These are phyloP conservation scores for Rosa lucieae DNA, from an alignment of 306 rosid species.

Conservation along the genomic window DNA sequence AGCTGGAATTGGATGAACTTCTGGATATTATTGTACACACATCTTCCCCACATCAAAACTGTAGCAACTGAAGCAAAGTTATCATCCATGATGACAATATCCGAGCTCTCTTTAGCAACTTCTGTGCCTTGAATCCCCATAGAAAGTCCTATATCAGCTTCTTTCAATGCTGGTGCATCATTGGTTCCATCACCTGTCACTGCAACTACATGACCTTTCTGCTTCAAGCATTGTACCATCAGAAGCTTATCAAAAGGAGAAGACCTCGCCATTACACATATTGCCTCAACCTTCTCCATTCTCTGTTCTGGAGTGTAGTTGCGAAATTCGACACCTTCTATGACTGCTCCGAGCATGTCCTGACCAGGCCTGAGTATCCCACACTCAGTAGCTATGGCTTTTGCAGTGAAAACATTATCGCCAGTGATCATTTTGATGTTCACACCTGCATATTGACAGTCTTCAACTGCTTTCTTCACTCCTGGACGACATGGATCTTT, in stretches of 20 bases:
- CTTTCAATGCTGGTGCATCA: conserved; percentile 33
- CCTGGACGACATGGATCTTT: conserved; percentile 40
- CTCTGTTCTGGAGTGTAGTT: conserved; percentile 34
- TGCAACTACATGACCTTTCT: conserved; percentile 43
- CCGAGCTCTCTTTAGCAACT: conserved; percentile 34
- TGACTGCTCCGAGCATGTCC: conserved; percentile 16
- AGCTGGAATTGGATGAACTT: conserved; percentile 47
- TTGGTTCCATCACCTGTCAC: conserved; percentile 37
- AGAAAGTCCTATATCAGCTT: conserved; percentile 37
- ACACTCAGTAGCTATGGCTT: conserved; percentile 34
- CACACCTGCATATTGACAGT: conserved; percentile 33
- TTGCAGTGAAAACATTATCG: conserved; percentile 34
- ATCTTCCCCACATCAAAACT: conserved; percentile 40
- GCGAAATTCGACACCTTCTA: conserved; percentile 39
- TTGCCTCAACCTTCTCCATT: conserved; percentile 23
- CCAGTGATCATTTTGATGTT: conserved; percentile 42
- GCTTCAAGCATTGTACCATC: conserved; percentile 38
- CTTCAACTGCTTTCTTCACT: conserved; percentile 31
- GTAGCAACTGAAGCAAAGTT: conserved; percentile 35
- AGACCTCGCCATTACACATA: conserved; percentile 43
- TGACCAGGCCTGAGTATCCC: conserved; percentile 30
- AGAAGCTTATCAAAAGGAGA: conserved; percentile 34
- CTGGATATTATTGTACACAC: conserved; percentile 36
- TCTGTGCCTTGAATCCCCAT: conserved; percentile 42
- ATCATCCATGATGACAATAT: conserved; percentile 36